These are phyloP conservation scores for Fusarium oxysporum DNA, from an alignment of 2,329 filamentous ascomycete genomes.

Conservation along the genomic window DNA sequence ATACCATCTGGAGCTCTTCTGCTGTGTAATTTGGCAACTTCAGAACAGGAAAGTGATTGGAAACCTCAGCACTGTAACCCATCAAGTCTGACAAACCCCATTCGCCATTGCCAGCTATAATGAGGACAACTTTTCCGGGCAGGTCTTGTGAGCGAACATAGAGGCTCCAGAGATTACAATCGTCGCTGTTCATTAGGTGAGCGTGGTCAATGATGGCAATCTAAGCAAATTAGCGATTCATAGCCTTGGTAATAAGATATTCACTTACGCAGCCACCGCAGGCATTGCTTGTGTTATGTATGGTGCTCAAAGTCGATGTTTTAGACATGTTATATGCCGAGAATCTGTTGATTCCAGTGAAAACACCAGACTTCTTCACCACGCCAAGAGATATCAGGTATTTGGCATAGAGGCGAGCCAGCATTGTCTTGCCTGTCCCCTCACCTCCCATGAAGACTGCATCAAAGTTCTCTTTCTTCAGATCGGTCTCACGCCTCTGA, in stretches of 20 bases:
- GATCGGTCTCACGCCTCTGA: conserved; percentile 60
- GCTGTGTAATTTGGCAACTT: conserved; percentile 76
- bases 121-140: conserved; percentile 45
- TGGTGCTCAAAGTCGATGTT: conserved; percentile 50
- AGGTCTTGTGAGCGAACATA: conserved; percentile 44
- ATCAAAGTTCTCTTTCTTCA: conserved; percentile 56
- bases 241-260: not conserved
- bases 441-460: conserved; percentile 47
- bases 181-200: conserved; percentile 45
- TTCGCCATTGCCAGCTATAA: conserved; percentile 46
- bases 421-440: conserved; percentile 47
- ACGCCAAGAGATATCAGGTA: conserved; percentile 46
- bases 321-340: conserved; percentile 47
- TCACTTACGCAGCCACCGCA: conserved; percentile 67
- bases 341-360: conserved; percentile 49
- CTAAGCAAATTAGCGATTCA: conserved; percentile 31
- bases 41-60: conserved; percentile 52
- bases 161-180: conserved; percentile 47
- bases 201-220: conserved; percentile 48
- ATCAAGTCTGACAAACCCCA: conserved; percentile 73
- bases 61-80: conserved; percentile 58
- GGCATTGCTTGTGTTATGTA: conserved; percentile 57
- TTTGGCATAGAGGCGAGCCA: conserved; percentile 47
- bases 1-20: conserved; percentile 69
- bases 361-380: conserved; percentile 56